phyloP scores from a whole-genome alignment of 176 grass and related monocot species.

The Areca catechu region DNA sequence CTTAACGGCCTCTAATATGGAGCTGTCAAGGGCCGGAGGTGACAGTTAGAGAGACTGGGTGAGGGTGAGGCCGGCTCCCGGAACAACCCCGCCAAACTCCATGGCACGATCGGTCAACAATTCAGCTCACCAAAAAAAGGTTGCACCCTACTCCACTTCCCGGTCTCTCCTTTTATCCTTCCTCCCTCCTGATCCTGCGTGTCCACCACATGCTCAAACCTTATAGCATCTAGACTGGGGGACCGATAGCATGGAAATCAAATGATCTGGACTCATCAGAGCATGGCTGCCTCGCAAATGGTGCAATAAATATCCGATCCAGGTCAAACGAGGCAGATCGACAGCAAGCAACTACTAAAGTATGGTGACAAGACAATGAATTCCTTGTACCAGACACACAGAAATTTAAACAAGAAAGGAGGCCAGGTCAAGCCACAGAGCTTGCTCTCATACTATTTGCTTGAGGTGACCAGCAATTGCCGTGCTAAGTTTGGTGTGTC shows the following conservation, averaged over 20 bases:
- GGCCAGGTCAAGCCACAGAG: neutral
- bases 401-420: neutral
- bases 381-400: neutral
- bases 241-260: no score
- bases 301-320: no score
- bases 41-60: no score
- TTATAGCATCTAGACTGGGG: neutral
- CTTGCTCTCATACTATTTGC: neutral
- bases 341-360: no score
- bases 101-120: slow-evolving; percentile 31
- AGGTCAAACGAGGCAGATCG: no score
- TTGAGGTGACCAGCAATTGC: slow-evolving; percentile 6
- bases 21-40: no score
- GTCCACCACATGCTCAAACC: slow-evolving; percentile 12
- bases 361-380: no score
- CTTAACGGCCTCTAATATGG: no score
- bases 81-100: no score
- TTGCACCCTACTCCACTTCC: slow-evolving; percentile 9
- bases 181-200: neutral
- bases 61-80: no score
- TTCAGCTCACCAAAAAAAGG: slow-evolving; percentile 42
- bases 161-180: neutral
- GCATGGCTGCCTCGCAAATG: no score
- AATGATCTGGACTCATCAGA: no score
- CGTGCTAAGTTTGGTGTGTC: slow-evolving; percentile 40